Base-by-base conservation (phyloP, 176 grass and related monocot species). In the Aegilops longissima region DNA sequence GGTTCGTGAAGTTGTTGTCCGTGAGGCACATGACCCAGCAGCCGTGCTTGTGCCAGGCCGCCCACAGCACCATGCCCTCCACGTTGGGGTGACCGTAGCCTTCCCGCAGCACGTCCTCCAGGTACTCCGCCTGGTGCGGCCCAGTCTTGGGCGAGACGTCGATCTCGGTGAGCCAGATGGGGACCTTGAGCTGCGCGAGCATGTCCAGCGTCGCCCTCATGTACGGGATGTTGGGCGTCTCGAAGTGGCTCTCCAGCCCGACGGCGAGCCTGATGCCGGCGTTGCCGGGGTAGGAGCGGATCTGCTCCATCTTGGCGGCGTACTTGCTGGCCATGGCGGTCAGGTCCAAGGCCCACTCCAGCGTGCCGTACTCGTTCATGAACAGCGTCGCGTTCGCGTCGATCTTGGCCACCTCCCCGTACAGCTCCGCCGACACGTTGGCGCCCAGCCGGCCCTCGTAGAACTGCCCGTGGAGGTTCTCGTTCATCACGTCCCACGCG, bases 161-260 rank as follows among this genome's bases (percentile, higher is more conserved):
- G 13, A 95, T 81, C 84, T 98, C 95, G 14, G 95, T 98, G 69
- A 98, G 93, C 95, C 96, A 98, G 84, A 98, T 83, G 78, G 93
- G 89, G 8, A 92, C 70, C 9, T 88, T 93, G 38, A 89, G 83
- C 24, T 44, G 65, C 1, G 91, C 93, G 4, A 98, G 88, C 36
- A 66, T 92, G 82, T 98, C 93, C 27, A 98, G 33, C 18, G 91
- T 85, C 2, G 91, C 79, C 75, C 93, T 90, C 91, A 93, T 85
- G 84, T 92, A 93, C 1, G 95, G 81, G 70, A 98, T 87, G 83
- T 95, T 90, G 2, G 93, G 93, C 24, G 25, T 67, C 49, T 24
- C 71, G 66, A 98, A 95, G 84, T 98, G 93, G 40, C 88, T 76
- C 83, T 98, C 91, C 16, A 98, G 71, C 9, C 95, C 91, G 24